Base-by-base conservation (phyloP, 257 asterid species). In the Catharanthus roseus region DNA sequence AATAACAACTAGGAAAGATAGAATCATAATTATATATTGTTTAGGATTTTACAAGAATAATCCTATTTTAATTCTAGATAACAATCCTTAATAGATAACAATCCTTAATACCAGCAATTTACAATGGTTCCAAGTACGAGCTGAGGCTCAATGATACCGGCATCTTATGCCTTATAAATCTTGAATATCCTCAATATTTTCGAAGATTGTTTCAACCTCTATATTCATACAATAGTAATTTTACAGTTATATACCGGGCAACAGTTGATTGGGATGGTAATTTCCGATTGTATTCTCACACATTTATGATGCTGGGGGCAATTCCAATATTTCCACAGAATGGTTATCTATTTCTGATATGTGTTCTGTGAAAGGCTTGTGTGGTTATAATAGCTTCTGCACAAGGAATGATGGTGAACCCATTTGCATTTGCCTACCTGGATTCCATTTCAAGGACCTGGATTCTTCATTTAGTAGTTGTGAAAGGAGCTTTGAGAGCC, bases 351-450 rank as follows among this genome's bases (percentile, higher is more conserved):
- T 71, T 29, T 34, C 72, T 47, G 70, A 78, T 55, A 3, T 36
- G 7, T 78, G 79, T 74, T 28, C 11, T 7, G 74, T 70, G 12
- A 74, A 74, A 69, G 82, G 82, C 29, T 63, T 45, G 21, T 78
- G 82, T 31, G 82, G 76, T 11, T 69, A 56, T 24, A 78, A 78
- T 71, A 67, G 71, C 71, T 78, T 41, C 36, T 78, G 77, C 63
- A 29, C 54, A 12, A 39, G 57, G 70, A 70, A 6, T 57, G 66
- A 64, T 11, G 50, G 58, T 10, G 19, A 45, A 47, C 65, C 73
- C 3, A n/a, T 45, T 44, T 78, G 82, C 64, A 56, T 26, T 29
- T 78, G 82, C 44, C 55, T 78, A 10, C 82, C 74, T 6, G 82
- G 79, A 10, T 58, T 63, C 56, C 15, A 24, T 26, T 50, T 56